Evolutionary conservation across 2,329 filamentous ascomycete species (phyloP).

Genomic region (Paracamarosporium sp.): DNA sequence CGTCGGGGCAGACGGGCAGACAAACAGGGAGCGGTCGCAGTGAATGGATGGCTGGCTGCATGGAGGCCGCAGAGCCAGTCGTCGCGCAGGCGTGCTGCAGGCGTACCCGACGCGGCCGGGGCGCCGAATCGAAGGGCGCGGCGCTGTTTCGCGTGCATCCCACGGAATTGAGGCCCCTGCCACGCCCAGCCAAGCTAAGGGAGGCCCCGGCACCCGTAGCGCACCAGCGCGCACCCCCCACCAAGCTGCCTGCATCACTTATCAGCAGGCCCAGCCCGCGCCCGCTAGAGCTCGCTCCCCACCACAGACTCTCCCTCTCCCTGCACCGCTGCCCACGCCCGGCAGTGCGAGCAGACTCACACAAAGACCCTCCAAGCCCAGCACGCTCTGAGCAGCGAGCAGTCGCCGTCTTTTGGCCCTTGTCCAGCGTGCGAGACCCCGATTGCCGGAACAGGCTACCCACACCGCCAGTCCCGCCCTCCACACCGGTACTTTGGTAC

Average conservation of each 20-base stretch:
- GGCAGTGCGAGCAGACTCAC: constrained; percentile 4
- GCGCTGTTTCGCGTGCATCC: constrained; percentile 32
- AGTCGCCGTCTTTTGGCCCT: constrained; percentile 14
- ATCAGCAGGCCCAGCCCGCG: constrained; percentile 32
- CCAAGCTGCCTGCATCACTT: constrained; percentile 12
- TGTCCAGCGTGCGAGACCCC: constrained; percentile 21
- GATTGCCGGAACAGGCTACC: constrained; percentile 43
- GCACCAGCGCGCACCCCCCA: constrained; percentile 1
- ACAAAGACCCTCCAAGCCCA: too few relatives aligned
- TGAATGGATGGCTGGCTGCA: constrained; percentile 4
- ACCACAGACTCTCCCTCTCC: constrained; percentile 23
- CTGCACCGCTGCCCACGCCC: constrained; percentile 19
- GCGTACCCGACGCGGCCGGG: constrained; percentile 42
- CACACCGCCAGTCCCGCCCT: constrained; percentile 47
- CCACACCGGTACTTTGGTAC: constrained; percentile 51
- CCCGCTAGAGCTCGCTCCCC: constrained; percentile 29
- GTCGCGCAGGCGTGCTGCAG: constrained; percentile 34
- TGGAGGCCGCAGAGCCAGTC: constrained; percentile 29
- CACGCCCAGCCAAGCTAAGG: constrained; percentile 3
- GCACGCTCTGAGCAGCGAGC: constrained; percentile 1
- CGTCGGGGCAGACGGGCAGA: constrained; percentile 14
- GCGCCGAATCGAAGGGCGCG: constrained; percentile 36
- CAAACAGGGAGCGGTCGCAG: constrained; percentile 17
- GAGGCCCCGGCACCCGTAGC: constrained; percentile 7
- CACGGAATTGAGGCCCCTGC: constrained; percentile 21